These are phyloP conservation scores for Kentomonas sorsogonicus DNA, from an alignment of 208 protist genomes.

Conservation along the genomic window DNA sequence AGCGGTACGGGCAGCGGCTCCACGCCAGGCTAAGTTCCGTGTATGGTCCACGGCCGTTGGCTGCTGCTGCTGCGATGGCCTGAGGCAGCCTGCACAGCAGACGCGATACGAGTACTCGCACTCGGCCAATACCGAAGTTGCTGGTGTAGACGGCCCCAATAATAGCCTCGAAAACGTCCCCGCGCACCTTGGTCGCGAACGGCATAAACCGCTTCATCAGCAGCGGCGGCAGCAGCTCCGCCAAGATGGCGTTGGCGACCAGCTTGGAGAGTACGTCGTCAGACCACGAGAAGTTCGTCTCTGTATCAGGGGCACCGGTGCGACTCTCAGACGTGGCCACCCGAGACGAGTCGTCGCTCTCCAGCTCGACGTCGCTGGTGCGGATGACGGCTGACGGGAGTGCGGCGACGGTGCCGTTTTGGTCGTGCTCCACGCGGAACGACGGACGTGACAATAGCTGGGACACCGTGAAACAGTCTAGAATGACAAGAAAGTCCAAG, in stretches of 20 bases:
- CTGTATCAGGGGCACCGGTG: too few species aligned
- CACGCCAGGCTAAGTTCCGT: slow-evolving; percentile 4
- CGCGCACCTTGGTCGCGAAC: slow-evolving; percentile 32
- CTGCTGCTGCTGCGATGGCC: too few species aligned
- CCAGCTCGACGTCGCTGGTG: not conserved
- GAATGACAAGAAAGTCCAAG: slow-evolving; percentile 53
- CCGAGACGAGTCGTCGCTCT: not conserved
- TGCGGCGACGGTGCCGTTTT: not conserved
- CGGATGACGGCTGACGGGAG: not conserved
- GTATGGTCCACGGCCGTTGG: too few species aligned
- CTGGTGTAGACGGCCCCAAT: slow-evolving; percentile 50
- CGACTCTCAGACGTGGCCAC: too few species aligned
- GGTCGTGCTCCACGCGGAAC: too few species aligned
- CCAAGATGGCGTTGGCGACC: slow-evolving; percentile 47
- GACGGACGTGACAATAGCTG: not conserved
- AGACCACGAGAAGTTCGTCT: too few species aligned
- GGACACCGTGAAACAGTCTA: slow-evolving; percentile 24
- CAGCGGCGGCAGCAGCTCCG: slow-evolving; percentile 33
- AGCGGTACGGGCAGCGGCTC: slow-evolving; percentile 13
- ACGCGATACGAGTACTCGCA: slow-evolving; percentile 41
- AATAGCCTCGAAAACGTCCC: slow-evolving; percentile 65
- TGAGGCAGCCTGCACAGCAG: too few species aligned
- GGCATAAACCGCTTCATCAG: slow-evolving; percentile 21
- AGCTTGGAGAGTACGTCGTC: slow-evolving; percentile 14
- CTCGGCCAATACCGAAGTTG: slow-evolving; percentile 27